phyloP scores from a whole-genome alignment of 2,329 filamentous ascomycete genomes.

The Colletotrichum viniferum region DNA sequence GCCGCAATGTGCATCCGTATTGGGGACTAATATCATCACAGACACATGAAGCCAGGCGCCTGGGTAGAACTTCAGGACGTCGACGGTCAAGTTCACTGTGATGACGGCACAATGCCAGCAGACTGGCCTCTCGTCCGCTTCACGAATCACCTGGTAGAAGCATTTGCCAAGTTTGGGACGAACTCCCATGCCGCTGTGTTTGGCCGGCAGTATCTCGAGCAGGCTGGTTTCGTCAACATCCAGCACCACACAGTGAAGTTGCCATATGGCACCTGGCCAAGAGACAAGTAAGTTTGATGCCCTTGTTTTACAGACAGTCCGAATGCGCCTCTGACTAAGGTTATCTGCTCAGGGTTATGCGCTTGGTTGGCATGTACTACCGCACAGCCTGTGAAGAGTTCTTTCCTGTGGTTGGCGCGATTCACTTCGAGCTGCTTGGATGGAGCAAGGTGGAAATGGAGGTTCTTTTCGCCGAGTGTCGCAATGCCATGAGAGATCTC shows the following conservation, averaged over 20 bases:
- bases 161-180: conserved; percentile 40
- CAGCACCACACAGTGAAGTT: conserved; percentile 44
- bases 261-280: conserved; percentile 53
- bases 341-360: conserved; percentile 32
- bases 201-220: conserved; percentile 38
- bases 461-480: conserved; percentile 29
- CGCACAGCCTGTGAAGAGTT: conserved; percentile 45
- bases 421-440: conserved; percentile 42
- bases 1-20: not conserved
- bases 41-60: conserved; percentile 46
- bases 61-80: conserved; percentile 53
- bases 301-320: too few species aligned
- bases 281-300: conserved; percentile 34
- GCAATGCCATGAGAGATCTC: conserved; percentile 30
- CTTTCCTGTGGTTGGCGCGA: conserved; percentile 42
- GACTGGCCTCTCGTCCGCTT: conserved; percentile 38
- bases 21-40: not conserved
- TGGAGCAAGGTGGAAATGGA: conserved; percentile 34
- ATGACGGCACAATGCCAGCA: conserved; percentile 37
- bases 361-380: conserved; percentile 45
- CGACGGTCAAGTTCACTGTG: conserved; percentile 41
- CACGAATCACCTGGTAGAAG: conserved; percentile 37
- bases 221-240: conserved; percentile 46
- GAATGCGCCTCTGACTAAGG: not conserved
- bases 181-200: conserved; percentile 42